phyloP scores from a whole-genome alignment of 345 rosid species.

The Eucalyptus paniculata region DNA sequence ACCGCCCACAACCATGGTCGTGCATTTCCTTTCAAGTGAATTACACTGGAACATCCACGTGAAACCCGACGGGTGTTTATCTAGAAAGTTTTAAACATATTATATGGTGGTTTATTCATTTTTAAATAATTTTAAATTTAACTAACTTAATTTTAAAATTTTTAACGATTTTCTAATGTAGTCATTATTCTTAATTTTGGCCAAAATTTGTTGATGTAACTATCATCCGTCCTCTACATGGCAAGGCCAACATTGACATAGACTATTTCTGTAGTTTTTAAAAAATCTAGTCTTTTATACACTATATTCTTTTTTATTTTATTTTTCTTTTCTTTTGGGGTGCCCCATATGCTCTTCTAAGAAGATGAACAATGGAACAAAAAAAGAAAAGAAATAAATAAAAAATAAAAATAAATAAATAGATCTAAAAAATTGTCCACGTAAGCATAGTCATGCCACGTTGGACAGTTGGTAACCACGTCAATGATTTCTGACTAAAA shows the following conservation, averaged over 20 bases:
- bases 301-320: neutral
- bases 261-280: neutral
- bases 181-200: neutral
- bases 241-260: neutral
- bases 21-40: neutral
- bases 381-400: accelerated
- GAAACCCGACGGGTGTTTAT: neutral
- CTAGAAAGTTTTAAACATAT: accelerated
- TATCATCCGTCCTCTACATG: accelerated
- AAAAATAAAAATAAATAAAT: neutral
- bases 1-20: neutral
- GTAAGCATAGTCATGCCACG: accelerated
- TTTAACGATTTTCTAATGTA: accelerated
- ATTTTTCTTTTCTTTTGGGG: neutral
- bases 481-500: neutral
- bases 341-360: neutral
- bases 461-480: neutral
- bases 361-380: neutral
- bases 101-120: accelerated
- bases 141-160: accelerated
- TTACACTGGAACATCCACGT: neutral
- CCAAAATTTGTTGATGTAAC: accelerated
- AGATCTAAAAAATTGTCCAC: neutral
- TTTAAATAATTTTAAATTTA: neutral
- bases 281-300: neutral